These are phyloP conservation scores for Pseudogymnoascus sp. DNA, from an alignment of 2,329 filamentous ascomycete genomes.

Conservation along the genomic window DNA sequence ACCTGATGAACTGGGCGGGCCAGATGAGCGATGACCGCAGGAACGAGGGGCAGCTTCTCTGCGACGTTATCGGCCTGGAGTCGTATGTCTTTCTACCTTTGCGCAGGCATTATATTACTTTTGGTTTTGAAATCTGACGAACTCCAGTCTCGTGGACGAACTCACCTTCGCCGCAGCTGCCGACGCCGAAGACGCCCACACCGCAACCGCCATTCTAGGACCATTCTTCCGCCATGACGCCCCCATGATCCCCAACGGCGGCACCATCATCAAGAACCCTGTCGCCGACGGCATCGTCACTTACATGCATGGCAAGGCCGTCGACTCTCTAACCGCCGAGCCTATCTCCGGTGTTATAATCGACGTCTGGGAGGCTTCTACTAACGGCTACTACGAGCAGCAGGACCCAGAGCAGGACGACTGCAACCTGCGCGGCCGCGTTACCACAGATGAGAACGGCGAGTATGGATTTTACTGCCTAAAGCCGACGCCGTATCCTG, in stretches of 20 bases:
- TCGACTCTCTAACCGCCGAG: conserved; percentile 44
- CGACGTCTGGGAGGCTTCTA: conserved; percentile 56
- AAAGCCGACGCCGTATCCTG: conserved; percentile 34
- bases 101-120: not conserved
- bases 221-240: conserved; percentile 56
- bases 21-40: conserved; percentile 53
- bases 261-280: conserved; percentile 42
- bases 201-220: conserved; percentile 52
- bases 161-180: conserved; percentile 21
- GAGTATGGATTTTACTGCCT: conserved; percentile 44
- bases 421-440: conserved; percentile 53
- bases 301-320: conserved; percentile 50
- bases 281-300: conserved; percentile 41
- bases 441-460: conserved; percentile 49
- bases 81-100: conserved; percentile 31
- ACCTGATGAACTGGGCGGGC: conserved; percentile 52
- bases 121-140: conserved; percentile 19
- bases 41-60: conserved; percentile 56
- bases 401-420: conserved; percentile 54
- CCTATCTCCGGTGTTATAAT: conserved; percentile 49
- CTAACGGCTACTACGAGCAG: conserved; percentile 50
- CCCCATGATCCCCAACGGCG: conserved; percentile 42
- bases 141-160: conserved; percentile 33
- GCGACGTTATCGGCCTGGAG: conserved; percentile 54
- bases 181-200: conserved; percentile 24